Conservation (phyloP, 2,329 filamentous ascomycete genomes). For the Tolypocladium capitatum region DNA sequence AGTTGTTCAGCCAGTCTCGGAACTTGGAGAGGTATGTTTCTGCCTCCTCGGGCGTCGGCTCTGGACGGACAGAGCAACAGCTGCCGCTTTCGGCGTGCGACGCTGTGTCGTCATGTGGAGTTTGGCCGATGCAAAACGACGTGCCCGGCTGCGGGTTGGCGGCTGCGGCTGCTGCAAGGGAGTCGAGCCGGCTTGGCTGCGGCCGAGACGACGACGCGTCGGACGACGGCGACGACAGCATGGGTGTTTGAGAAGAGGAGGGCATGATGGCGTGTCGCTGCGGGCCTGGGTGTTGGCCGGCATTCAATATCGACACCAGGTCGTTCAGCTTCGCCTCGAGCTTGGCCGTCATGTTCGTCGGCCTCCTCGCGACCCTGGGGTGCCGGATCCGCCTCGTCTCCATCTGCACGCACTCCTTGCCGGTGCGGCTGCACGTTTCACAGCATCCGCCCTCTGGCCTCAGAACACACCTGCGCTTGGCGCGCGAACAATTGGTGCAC, state of each 20-base stretch:
- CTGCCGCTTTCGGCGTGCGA: neutral
- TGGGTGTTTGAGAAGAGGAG: constrained; percentile 1
- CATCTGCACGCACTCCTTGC: constrained; percentile 33
- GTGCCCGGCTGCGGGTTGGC: neutral
- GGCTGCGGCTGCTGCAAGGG: constrained; percentile 22
- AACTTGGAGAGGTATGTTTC: constrained; percentile 28
- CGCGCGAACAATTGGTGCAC: constrained; percentile 31
- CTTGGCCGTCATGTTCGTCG: constrained; percentile 26
- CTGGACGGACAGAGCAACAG: constrained; percentile 8
- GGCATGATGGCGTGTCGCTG: neutral
- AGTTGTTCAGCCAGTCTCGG: constrained; percentile 24
- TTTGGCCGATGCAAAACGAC: neutral
- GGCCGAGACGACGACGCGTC: constrained; percentile 4
- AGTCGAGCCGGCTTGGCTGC: constrained; percentile 19
- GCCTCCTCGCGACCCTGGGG: constrained; percentile 11
- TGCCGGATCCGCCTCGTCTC: constrained; percentile 24
- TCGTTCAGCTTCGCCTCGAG: constrained; percentile 38
- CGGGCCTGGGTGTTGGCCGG: constrained; percentile 11
- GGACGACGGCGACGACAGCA: constrained; percentile 3
- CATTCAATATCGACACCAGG: constrained; percentile 30
- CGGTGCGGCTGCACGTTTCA: constrained; percentile 30
- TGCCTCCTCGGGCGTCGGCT: constrained; percentile 22
- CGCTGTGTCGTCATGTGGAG: neutral
- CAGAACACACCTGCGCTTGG: constrained; percentile 36
- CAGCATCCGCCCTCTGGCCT: constrained; percentile 19